A percentile compares a stretch with the other conserved stretches of the same genome.
Conservation (phyloP, 345 rosid genomes). For the Corchorus olitorius region DNA sequence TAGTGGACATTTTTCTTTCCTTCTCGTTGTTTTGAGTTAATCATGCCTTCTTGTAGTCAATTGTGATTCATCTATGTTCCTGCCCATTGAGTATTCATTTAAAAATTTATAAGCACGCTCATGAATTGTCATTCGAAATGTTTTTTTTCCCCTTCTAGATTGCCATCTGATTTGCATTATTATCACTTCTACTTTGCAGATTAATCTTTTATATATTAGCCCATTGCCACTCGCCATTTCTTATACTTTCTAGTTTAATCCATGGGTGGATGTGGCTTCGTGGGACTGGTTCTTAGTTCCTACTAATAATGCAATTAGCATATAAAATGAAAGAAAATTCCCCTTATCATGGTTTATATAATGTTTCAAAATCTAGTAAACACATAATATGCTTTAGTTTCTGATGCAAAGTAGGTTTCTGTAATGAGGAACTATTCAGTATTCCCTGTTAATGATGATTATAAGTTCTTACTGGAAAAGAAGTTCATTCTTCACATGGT, state of each 20-base stretch:
- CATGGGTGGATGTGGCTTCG: not conserved
- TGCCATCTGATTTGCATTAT: not conserved
- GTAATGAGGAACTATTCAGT: not conserved
- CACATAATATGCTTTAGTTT: not conserved
- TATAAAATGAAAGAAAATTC: slow-evolving; percentile 8
- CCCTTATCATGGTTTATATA: not conserved
- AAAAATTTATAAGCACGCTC: not conserved
- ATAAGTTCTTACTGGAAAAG: not conserved
- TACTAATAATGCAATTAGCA: not conserved
- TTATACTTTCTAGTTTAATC: not conserved
- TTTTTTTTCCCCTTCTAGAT: not conserved
- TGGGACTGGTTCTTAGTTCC: not conserved
- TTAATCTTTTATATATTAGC: not conserved
- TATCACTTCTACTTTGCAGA: not conserved
- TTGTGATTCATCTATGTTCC: not conserved
- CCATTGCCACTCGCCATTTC: not conserved
- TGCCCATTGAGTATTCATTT: not conserved
- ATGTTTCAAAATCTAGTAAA: not conserved
- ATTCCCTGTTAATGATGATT: not conserved
- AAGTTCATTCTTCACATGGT: not conserved
- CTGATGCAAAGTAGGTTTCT: not conserved
- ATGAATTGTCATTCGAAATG: not conserved
- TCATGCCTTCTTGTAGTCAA: not conserved
- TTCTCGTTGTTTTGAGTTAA: slow-evolving; percentile 6
- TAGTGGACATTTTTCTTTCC: slow-evolving; percentile 27